Percentiles rank a stretch among this genome's conserved stretches.
Conservation (phyloP, 1,139 yeast species). For the Pichia sp. region DNA sequence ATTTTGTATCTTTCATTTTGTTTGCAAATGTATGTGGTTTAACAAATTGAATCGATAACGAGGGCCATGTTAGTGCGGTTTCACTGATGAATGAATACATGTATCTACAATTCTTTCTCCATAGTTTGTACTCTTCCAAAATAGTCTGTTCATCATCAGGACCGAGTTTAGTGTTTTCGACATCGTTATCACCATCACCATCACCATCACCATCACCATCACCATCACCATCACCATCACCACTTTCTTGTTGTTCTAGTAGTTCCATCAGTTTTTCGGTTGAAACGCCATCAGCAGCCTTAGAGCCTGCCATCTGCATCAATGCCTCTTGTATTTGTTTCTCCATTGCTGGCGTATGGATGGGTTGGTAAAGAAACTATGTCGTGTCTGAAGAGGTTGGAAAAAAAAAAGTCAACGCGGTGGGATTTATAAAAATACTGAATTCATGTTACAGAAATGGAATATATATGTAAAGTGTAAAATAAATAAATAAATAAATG, state of each 20-base stretch:
- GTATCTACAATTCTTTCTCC: conserved; percentile 73
- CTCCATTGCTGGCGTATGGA: neutral
- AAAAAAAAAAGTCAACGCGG: neutral
- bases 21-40: conserved; percentile 37
- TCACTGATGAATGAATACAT: conserved; percentile 80
- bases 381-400: neutral
- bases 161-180: neutral
- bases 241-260: neutral
- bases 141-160: conserved; percentile 33
- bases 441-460: no score
- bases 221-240: neutral
- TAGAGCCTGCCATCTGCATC: neutral
- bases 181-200: no score
- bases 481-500: no score
- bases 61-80: conserved; percentile 76
- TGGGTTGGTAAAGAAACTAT: no score
- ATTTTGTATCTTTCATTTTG: conserved; percentile 23
- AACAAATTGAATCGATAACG: conserved; percentile 70
- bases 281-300: neutral
- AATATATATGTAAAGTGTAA: neutral
- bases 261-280: neutral
- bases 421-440: neutral
- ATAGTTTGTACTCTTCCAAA: conserved; percentile 65
- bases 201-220: conserved; percentile 1
- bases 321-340: neutral